phyloP scores from a whole-genome alignment of 306 rosid genomes.

The Vicia villosa region DNA sequence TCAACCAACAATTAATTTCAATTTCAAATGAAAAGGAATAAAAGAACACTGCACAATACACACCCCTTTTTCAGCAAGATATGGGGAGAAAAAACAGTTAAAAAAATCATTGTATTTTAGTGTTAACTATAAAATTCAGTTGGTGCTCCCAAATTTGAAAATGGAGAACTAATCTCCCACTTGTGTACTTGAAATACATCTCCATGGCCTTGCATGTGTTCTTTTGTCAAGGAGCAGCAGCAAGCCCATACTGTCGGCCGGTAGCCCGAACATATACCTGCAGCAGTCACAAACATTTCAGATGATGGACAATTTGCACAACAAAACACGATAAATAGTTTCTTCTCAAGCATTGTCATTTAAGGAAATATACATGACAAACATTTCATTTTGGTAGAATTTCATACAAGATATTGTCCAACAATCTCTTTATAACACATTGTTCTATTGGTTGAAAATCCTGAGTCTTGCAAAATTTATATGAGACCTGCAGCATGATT shows the following conservation, averaged over 20 bases:
- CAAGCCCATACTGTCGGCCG: conserved; percentile 64
- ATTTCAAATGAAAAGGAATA: conserved; percentile 43
- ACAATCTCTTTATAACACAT: neutral
- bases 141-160: conserved; percentile 39
- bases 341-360: conserved; percentile 8
- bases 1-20: conserved; percentile 53
- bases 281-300: conserved; percentile 39
- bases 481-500: neutral
- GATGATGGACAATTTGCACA: conserved; percentile 11
- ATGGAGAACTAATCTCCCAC: conserved; percentile 43
- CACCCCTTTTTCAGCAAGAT: conserved; percentile 48
- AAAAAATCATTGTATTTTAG: conserved; percentile 29
- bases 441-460: neutral
- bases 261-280: conserved; percentile 75
- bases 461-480: neutral
- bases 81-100: conserved; percentile 8
- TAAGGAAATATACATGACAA: neutral
- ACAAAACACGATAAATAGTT: neutral
- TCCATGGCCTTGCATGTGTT: conserved; percentile 61
- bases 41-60: conserved; percentile 58
- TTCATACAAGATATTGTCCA: neutral
- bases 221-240: conserved; percentile 75
- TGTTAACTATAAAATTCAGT: conserved; percentile 34
- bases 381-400: too few relatives aligned
- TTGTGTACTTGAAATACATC: conserved; percentile 82